A percentile compares a stretch with the other conserved stretches of the same genome.
These are phyloP conservation scores for Biscogniauxia sp. DNA, from an alignment of 2,329 filamentous ascomycete species.

Conservation along the genomic window DNA sequence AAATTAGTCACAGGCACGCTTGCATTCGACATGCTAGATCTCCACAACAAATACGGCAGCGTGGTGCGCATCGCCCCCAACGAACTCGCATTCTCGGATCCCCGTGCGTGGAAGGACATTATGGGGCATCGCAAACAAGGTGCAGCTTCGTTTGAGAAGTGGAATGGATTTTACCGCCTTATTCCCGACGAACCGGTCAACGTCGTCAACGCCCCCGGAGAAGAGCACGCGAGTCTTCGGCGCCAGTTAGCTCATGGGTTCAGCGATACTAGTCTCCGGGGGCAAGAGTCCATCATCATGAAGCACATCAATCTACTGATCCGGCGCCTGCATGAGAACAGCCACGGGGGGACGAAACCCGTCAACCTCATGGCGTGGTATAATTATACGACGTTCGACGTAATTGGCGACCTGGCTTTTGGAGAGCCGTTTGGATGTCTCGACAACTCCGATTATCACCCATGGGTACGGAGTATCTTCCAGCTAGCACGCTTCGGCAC, in stretches of 20 bases:
- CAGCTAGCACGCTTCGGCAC: conserved; percentile 27
- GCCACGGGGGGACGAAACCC: conserved; percentile 19
- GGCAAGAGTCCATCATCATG: conserved; percentile 33
- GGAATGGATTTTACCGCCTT: not conserved
- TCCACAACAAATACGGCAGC: conserved; percentile 38
- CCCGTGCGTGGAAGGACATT: conserved; percentile 39
- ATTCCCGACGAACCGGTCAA: not conserved
- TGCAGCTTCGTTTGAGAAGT: not conserved
- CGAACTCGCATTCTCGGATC: conserved; percentile 39
- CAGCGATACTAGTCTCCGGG: conserved; percentile 27
- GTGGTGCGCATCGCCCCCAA: conserved; percentile 43
- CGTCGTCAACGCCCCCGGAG: conserved; percentile 28
- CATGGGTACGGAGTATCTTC: conserved; percentile 35
- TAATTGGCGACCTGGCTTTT: conserved; percentile 35
- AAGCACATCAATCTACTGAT: conserved; percentile 42
- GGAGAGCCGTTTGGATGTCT: conserved; percentile 42
- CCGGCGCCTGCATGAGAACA: conserved; percentile 35
- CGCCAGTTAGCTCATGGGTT: conserved; percentile 32
- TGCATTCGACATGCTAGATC: conserved; percentile 1
- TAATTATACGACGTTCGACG: conserved; percentile 34
- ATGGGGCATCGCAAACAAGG: conserved; percentile 26
- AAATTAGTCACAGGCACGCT: not conserved
- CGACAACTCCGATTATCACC: conserved; percentile 28
- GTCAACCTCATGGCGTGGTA: conserved; percentile 38
- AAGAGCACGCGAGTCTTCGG: conserved; percentile 30